Evolutionary conservation across 495 filamentous ascomycete species (phyloP).

Genomic region (Friedmanniomyces endolithicus): DNA sequence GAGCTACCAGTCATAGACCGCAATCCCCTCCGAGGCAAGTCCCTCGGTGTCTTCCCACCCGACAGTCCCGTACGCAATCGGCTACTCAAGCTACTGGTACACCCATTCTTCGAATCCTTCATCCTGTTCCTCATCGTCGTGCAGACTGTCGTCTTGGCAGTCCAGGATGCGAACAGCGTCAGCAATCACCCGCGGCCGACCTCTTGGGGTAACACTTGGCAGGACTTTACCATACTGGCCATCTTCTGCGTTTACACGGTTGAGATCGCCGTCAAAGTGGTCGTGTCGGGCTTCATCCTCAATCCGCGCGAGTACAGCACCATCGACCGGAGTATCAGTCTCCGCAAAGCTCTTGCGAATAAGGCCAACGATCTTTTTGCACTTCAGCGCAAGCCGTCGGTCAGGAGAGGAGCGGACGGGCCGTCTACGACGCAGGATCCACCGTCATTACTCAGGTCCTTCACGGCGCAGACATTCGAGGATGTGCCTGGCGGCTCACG

Average conservation of each 20-base stretch:
- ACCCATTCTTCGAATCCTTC: conserved; percentile 70
- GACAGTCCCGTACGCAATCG: conserved; percentile 59
- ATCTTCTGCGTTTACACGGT: conserved; percentile 88
- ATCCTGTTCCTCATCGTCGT: conserved; percentile 79
- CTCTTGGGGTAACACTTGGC: conserved; percentile 52
- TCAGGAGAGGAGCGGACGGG: conserved; percentile 27
- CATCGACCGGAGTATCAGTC: conserved; percentile 54
- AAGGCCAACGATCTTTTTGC: conserved; percentile 68
- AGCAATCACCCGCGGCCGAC: conserved; percentile 38
- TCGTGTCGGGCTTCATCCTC: conserved; percentile 84
- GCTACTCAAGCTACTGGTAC: conserved; percentile 79
- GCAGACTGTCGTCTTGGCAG: conserved; percentile 73
- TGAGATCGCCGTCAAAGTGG: conserved; percentile 65
- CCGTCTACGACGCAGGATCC: conserved; percentile 2
- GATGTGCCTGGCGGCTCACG: conserved; percentile 50
- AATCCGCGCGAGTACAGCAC: conserved; percentile 81
- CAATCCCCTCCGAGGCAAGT: conserved; percentile 80
- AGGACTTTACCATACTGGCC: conserved; percentile 68
- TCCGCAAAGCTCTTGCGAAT: conserved; percentile 58
- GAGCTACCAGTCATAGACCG: conserved; percentile 10
- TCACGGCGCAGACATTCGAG: conserved; percentile 55
- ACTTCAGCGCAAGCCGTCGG: conserved; percentile 59
- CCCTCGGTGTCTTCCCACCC: conserved; percentile 71
- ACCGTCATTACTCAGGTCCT: conserved; percentile 66
- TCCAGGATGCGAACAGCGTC: conserved; percentile 64